These are phyloP conservation scores for Pseudopediastrum boryanum DNA, from an alignment of 139 green algal genomes.

Conservation along the genomic window DNA sequence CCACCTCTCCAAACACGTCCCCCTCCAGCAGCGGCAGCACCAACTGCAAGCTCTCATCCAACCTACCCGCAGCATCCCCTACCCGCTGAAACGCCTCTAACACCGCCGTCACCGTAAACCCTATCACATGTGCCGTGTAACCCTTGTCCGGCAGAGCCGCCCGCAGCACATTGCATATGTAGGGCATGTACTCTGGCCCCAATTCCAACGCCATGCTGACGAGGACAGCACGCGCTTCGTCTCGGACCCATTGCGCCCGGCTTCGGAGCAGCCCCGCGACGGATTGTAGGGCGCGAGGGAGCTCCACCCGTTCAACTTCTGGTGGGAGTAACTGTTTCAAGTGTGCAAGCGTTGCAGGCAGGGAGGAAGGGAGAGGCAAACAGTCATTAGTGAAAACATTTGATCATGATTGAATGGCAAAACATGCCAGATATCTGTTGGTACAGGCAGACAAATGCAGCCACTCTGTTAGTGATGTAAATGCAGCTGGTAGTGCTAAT, in stretches of 20 bases:
- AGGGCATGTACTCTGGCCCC: slow-evolving; percentile 75
- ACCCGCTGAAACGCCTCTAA: slow-evolving; percentile 58
- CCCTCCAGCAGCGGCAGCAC: slow-evolving; percentile 80
- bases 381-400: too few species aligned
- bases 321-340: slow-evolving; percentile 65
- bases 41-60: slow-evolving; percentile 66
- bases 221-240: slow-evolving; percentile 81
- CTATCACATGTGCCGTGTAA: slow-evolving; percentile 88
- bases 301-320: slow-evolving; percentile 57
- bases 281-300: slow-evolving; percentile 73
- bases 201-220: slow-evolving; percentile 74
- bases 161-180: slow-evolving; percentile 51
- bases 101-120: slow-evolving; percentile 86
- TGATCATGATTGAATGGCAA: too few species aligned
- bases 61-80: neutral
- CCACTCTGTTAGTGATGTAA: too few species aligned
- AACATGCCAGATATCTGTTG: too few species aligned
- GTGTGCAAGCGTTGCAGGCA: too few species aligned
- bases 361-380: too few species aligned
- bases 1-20: slow-evolving; percentile 76
- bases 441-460: too few species aligned
- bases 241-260: slow-evolving; percentile 73
- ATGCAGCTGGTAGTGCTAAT: too few species aligned
- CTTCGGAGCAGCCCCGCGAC: slow-evolving; percentile 72
- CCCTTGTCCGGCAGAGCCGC: slow-evolving; percentile 52